Conservation (phyloP, 2,329 filamentous ascomycete species). For the Phoma sp. region DNA sequence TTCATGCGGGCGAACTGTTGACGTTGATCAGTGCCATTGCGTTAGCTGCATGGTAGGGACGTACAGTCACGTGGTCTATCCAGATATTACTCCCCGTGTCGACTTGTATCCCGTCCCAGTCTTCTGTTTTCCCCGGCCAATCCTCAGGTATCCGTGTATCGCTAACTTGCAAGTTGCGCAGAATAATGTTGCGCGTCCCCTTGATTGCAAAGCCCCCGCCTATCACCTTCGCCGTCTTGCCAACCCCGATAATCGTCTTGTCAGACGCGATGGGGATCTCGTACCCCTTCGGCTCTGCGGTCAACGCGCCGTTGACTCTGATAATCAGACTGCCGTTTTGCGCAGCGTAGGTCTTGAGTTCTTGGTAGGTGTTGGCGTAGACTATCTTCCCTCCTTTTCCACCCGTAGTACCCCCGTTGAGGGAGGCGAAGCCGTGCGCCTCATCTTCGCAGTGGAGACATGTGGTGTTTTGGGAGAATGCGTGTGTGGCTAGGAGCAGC, state of each 20-base stretch:
- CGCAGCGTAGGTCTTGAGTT: conserved; percentile 9
- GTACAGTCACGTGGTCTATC: conserved; percentile 15
- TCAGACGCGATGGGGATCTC: conserved; percentile 15
- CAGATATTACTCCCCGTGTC: conserved; percentile 16
- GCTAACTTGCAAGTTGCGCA: conserved; percentile 11
- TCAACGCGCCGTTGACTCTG: conserved; percentile 5
- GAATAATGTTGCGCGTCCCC: conserved; percentile 9
- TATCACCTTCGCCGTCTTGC: background rate
- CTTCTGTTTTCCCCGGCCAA: conserved; percentile 13
- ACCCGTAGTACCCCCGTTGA: conserved; percentile 15
- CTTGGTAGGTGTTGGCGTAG: conserved; percentile 5
- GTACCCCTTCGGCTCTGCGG: background rate
- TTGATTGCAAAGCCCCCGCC: conserved; percentile 17
- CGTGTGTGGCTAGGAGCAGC: background rate
- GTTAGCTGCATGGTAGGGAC: too few relatives aligned
- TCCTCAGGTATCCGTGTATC: conserved; percentile 3
- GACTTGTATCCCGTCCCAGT: conserved; percentile 19
- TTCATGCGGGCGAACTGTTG: conserved; percentile 16
- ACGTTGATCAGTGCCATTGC: too few relatives aligned
- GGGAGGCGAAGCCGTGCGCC: conserved; percentile 17
- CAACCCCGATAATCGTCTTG: conserved; percentile 15
- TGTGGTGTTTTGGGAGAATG: conserved; percentile 7
- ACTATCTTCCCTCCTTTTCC: conserved; percentile 6
- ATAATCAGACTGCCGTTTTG: conserved; percentile 9
- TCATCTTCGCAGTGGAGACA: conserved; percentile 10